Evolutionary conservation across 441 rosid genomes (phyloP).

Genomic region (Corymbia calophylla): DNA sequence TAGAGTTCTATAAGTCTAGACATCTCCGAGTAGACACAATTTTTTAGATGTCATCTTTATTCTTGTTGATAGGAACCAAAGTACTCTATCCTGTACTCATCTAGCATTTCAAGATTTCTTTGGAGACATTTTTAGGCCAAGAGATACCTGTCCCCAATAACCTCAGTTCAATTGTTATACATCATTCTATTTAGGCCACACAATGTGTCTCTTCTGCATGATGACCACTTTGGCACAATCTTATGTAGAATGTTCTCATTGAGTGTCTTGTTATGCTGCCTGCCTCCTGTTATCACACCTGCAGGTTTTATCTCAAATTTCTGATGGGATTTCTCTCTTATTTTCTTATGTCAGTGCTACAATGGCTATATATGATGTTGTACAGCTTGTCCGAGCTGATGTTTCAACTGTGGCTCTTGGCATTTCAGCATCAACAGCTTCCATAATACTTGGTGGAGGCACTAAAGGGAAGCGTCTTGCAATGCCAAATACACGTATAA

Average conservation of each 20-base stretch:
- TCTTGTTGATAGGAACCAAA: neutral
- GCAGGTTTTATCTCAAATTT: neutral
- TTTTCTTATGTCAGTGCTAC: slow-evolving; percentile 52
- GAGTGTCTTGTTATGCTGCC: neutral
- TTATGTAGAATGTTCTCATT: neutral
- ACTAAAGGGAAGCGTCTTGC: slow-evolving; percentile 90
- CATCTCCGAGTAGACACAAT: neutral
- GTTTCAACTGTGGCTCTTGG: slow-evolving; percentile 90
- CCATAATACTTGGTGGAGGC: slow-evolving; percentile 87
- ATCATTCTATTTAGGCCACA: neutral
- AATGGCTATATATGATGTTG: slow-evolving; percentile 88
- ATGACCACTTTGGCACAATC: neutral
- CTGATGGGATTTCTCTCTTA: neutral
- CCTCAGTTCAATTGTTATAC: neutral
- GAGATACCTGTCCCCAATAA: neutral
- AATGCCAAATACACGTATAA: slow-evolving; percentile 91
- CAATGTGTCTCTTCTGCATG: neutral
- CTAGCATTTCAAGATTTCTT: neutral
- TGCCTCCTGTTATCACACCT: neutral
- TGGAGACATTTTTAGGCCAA: neutral
- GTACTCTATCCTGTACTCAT: neutral
- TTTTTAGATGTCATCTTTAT: neutral
- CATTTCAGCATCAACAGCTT: slow-evolving; percentile 84
- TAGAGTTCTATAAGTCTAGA: neutral
- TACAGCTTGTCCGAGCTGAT: slow-evolving; percentile 89